Evolutionary conservation across 768 basidiomycete genomes (phyloP).

Genomic region (Lactarius sp.): DNA sequence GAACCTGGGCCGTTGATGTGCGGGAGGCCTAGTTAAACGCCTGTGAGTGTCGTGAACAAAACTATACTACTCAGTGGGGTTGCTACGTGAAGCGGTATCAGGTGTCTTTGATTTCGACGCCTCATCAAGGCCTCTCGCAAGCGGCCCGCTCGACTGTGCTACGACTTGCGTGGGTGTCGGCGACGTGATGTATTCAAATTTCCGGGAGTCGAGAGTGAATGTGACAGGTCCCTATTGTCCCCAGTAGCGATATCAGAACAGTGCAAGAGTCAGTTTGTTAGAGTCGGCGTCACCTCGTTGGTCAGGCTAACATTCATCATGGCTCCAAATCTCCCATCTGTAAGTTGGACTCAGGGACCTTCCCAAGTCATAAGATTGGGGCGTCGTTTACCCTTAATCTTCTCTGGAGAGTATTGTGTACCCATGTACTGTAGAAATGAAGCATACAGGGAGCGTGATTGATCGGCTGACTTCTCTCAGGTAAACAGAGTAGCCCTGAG

Average conservation of each 20-base stretch:
- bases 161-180: slow-evolving; percentile 1
- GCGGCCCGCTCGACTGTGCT: not conserved
- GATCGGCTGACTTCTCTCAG: slow-evolving; percentile 50
- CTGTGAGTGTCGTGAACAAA: not conserved
- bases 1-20: not conserved
- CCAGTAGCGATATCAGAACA: slow-evolving; percentile 9
- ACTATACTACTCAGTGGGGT: not conserved
- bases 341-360: slow-evolving; percentile 17
- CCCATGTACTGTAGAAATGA: slow-evolving; percentile 67
- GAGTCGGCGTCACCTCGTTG: slow-evolving; percentile 63
- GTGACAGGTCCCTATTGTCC: slow-evolving; percentile 70
- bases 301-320: slow-evolving; percentile 91
- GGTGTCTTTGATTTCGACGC: not conserved
- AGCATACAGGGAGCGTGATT: slow-evolving; percentile 64
- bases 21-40: no score
- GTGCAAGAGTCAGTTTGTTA: slow-evolving; percentile 8
- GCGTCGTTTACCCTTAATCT: slow-evolving; percentile 62
- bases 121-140: not conserved
- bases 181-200: slow-evolving; percentile 55
- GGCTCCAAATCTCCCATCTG: slow-evolving; percentile 92
- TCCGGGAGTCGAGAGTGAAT: slow-evolving; percentile 77
- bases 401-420: slow-evolving; percentile 62
- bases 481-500: not conserved
- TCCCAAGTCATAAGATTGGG: slow-evolving; percentile 5
- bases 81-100: not conserved